Conservation (phyloP, 129 eudicot species). For the Glebionis coronaria region DNA sequence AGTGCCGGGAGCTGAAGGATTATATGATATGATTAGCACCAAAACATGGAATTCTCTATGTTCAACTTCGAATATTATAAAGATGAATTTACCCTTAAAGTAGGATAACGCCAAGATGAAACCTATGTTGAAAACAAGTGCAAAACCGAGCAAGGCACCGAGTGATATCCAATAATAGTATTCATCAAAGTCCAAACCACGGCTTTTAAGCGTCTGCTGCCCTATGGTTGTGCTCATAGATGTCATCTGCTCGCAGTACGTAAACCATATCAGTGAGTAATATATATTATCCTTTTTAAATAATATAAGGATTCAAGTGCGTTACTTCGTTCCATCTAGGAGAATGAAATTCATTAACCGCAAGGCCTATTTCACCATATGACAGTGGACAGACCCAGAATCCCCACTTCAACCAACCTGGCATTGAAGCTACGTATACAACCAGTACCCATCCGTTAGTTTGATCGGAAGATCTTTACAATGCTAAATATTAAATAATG, state of each 20-base stretch:
- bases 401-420: slow-evolving; percentile 78
- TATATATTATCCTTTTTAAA: neutral
- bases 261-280: neutral
- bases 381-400: slow-evolving; percentile 74
- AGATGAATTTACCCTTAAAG: slow-evolving; percentile 15
- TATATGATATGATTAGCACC: neutral
- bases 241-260: neutral
- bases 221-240: slow-evolving; percentile 7
- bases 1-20: slow-evolving; percentile 54
- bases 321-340: slow-evolving; percentile 74
- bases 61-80: slow-evolving; percentile 1
- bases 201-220: slow-evolving; percentile 4
- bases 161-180: slow-evolving; percentile 14
- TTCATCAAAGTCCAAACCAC: slow-evolving; percentile 2
- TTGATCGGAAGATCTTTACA: neutral
- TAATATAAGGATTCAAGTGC: neutral
- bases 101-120: slow-evolving; percentile 12
- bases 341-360: slow-evolving; percentile 66
- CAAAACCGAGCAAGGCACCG: slow-evolving; percentile 6
- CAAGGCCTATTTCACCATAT: slow-evolving; percentile 74
- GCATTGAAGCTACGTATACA: slow-evolving; percentile 86
- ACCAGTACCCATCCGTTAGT: slow-evolving; percentile 24
- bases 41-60: neutral
- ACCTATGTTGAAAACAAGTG: slow-evolving; percentile 9
- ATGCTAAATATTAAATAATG: neutral